Evolutionary conservation across 1,284 basidiomycete genomes (phyloP).

Genomic region (Apiotrichum akiyoshidainum): DNA sequence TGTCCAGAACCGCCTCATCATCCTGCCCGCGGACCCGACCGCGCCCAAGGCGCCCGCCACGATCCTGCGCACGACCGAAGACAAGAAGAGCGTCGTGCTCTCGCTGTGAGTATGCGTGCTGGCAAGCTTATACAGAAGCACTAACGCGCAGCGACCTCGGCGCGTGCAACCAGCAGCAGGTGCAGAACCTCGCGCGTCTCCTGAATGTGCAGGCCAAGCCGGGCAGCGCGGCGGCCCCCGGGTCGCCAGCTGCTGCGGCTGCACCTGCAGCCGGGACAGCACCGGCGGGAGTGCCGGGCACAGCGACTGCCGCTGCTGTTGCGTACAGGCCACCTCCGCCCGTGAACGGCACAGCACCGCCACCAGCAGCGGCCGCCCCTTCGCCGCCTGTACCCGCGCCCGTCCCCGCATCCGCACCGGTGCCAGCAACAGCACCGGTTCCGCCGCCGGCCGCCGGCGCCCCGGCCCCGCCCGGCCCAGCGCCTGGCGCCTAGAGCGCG

Average conservation of each 20-base stretch:
- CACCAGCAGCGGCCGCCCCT: background rate
- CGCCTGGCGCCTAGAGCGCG: background rate
- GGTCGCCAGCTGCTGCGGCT: no score
- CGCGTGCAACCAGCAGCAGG: slow-evolving; percentile 31
- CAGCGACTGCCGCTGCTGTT: no score
- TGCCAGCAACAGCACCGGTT: background rate
- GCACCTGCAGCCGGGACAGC: no score
- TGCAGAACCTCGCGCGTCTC: slow-evolving; percentile 34
- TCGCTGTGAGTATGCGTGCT: slow-evolving; percentile 29
- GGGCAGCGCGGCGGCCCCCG: background rate
- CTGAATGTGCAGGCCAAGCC: slow-evolving; percentile 30
- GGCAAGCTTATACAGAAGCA: background rate
- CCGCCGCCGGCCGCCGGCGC: background rate
- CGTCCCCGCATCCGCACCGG: background rate
- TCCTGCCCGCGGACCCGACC: slow-evolving; percentile 20
- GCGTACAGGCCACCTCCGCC: background rate
- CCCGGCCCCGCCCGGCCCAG: background rate
- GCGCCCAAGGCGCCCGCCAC: slow-evolving; percentile 32
- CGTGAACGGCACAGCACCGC: background rate
- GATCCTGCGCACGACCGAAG: slow-evolving; percentile 33
- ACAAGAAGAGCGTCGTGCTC: slow-evolving; percentile 33
- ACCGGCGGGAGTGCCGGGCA: no score
- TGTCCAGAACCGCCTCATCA: slow-evolving; percentile 18
- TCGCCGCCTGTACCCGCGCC: background rate
- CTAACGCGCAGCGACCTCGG: slow-evolving; percentile 22